These are phyloP conservation scores for Penicillium expansum DNA, from an alignment of 2,329 filamentous ascomycete species.

Conservation along the genomic window DNA sequence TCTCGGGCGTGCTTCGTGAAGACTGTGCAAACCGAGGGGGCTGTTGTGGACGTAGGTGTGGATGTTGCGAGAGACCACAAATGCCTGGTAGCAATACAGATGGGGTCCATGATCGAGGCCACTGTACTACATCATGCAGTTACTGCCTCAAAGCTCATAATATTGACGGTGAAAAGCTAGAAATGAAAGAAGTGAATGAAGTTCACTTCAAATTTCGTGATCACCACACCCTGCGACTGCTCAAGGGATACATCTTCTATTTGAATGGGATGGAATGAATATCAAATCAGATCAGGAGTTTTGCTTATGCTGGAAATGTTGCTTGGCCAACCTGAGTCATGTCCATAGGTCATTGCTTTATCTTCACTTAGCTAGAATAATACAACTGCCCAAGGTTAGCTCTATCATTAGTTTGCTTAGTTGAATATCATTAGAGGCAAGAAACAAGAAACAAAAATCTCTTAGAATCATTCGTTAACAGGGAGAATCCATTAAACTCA, in stretches of 20 bases:
- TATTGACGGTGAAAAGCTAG: not conserved
- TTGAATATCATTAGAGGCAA: not conserved
- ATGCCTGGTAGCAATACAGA: not conserved
- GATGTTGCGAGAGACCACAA: not conserved
- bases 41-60: not conserved
- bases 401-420: not conserved
- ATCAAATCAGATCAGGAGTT: not conserved
- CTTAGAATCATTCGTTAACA: not conserved
- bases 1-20: not conserved
- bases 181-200: not conserved
- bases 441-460: not conserved
- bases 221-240: not conserved
- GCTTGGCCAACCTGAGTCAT: not conserved
- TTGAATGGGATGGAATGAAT: not conserved
- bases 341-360: not conserved
- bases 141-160: not conserved
- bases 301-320: not conserved
- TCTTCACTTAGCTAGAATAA: not conserved
- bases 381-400: not conserved
- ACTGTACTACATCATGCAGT: not conserved
- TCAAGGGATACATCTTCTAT: not conserved
- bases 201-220: not conserved
- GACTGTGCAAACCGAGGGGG: not conserved
- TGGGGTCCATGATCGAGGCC: not conserved
- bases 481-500: not conserved